These are phyloP conservation scores for Cenchrus americanus DNA, from an alignment of 176 grass and related monocot genomes.

Conservation along the genomic window DNA sequence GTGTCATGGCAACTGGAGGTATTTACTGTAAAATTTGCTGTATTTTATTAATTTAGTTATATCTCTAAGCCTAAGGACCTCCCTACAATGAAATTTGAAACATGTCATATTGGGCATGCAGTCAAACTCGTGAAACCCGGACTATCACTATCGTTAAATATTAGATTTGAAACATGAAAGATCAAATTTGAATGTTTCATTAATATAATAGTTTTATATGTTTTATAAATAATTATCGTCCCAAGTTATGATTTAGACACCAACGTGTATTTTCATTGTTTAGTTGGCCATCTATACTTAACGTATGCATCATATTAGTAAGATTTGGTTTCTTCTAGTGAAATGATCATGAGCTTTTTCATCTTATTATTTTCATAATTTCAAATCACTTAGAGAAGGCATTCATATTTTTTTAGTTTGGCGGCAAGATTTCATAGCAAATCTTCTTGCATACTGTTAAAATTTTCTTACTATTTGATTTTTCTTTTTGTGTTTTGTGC, in stretches of 20 bases:
- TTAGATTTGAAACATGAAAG: neutral
- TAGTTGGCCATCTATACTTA: constrained; percentile 6
- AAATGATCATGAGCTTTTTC: neutral
- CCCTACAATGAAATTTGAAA: neutral
- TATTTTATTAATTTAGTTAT: neutral
- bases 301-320: neutral
- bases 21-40: constrained; percentile 19
- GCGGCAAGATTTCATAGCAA: neutral
- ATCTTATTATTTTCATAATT: neutral
- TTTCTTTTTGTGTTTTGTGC: constrained; percentile 4
- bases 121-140: neutral
- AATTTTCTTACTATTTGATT: neutral
- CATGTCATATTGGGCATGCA: neutral
- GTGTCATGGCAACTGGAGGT: constrained; percentile 92
- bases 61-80: neutral
- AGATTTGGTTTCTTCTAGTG: neutral
- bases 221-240: neutral
- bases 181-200: neutral
- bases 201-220: neutral
- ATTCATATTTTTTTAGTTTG: neutral
- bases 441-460: neutral
- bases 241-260: neutral
- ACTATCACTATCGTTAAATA: neutral
- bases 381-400: neutral
- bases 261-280: neutral